Evolutionary conservation across 2,329 filamentous ascomycete species (phyloP), one percentile per base, ranked within the genome.

Genomic region (Diaporthe caulivora): DNA sequence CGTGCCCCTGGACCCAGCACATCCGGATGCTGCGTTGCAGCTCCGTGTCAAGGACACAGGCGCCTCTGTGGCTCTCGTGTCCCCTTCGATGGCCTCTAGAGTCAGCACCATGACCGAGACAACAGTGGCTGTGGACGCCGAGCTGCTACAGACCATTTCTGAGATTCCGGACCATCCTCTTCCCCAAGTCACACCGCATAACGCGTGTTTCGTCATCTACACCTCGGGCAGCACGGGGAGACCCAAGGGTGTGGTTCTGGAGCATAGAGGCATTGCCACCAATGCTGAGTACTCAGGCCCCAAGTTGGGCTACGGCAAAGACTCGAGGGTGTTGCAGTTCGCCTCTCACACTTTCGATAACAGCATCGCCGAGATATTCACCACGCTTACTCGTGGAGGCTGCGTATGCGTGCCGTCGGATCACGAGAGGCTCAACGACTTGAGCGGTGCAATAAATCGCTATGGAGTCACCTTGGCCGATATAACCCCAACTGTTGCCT

Each of bases 181-280:
- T 21, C 60, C 60, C 21, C 60, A 49, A 18, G 53, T 70, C 37
- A 24, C 51, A 13, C 31, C 68, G 13, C 11, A 70, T 8, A 70
- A 70, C 21, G 31, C 54, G n/a, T 54, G 51, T n/a, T 70, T 57
- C 7, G 68, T 94, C 74, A 94, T 95, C 55, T 94, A 94, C 78
- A 95, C 93, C 0, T 93, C 90, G 73, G 89, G 93, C 10, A 94
- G 93, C 0, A 95, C 93, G 0, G 93, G 93, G 1, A 82, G 90
- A 0, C 93, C 93, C 0, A 95, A 95, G 81, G 93, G 93, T 1
- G 92, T 95, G 10, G 77, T 82, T 1, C 31, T 79, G 9, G 74
- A 40, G 42, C 71, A 78, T 71, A n/a, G 47, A 37, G 53, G 70
- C 42, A 87, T 85, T 73, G 84, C 84, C 40, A 86, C 85, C 60